Evolutionary conservation across 768 basidiomycete species (phyloP), one percentile per base, ranked within the genome.

Genomic region (Lentinula lateritia): DNA sequence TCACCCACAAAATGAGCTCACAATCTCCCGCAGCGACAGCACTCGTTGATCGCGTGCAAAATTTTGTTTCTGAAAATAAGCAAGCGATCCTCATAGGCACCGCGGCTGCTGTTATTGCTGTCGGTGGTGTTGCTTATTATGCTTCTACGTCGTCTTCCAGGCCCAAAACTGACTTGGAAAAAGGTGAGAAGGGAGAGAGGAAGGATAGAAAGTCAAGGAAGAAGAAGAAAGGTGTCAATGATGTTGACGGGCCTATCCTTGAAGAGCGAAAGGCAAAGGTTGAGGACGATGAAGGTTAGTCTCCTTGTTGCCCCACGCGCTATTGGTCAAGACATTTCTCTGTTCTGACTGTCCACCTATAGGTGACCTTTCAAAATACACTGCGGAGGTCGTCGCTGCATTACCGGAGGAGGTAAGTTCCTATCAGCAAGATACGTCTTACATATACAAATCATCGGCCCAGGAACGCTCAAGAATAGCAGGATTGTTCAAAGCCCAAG

Each of bases 111-210:
- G 80, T 83, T 41, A 73, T 88, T 65, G 90, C 88, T 45, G 85
- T 84, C 34, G 87, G 88, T 50, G 89, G 88, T 34, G 86, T 83
- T 41, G 90, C 87, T 35, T 94, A 92, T 72, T 89, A 89, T 75
- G 84, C 83, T 42, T 83, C 86, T 15, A 78, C 84, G 54, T 84
- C 87, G 23, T 75, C 71, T 10, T 63, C 68, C 65, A 69, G 67
- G 54, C 28, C n/a, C 46, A 23, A 48, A 12, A 68, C 64, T n/a
- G 79, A 78, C 68, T 68, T 69, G 58, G 79, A 83, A 69, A 85
- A 83, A 68, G 76, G 70, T 35, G 72, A 68, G 53, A 84, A 82
- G 69, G 76, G 76, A 68, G 74, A 75, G 63, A 71, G 72, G 70
- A 86, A 80, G 65, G 77, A 74, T 66, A 75, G 69, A 69, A 85